Evolutionary conservation across 2,329 filamentous ascomycete genomes (phyloP).

Genomic region (Botrytis fragariae): DNA sequence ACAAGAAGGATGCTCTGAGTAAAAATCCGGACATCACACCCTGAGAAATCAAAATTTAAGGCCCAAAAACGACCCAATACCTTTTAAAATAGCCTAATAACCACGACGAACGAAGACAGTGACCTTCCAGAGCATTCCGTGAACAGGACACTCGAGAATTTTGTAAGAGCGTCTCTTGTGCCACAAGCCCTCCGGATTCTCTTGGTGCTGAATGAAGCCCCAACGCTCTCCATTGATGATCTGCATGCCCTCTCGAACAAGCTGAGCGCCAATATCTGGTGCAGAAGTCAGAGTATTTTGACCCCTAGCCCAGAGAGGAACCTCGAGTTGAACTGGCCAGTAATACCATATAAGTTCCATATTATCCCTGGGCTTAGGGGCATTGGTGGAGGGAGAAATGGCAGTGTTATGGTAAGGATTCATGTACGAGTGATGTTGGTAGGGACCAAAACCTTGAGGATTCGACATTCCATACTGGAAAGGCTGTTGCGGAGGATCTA

Average conservation of each 20-base stretch:
- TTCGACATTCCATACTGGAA: neutral
- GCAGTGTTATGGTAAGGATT: neutral
- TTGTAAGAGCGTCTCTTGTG: constrained; percentile 14
- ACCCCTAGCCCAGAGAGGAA: constrained; percentile 8
- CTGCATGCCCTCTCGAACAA: constrained; percentile 6
- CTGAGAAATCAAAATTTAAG: neutral
- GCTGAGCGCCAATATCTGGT: neutral
- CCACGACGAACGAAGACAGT: constrained; percentile 18
- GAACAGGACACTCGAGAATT: constrained; percentile 8
- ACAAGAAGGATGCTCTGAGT: neutral
- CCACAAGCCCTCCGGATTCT: constrained; percentile 5
- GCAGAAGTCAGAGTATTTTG: neutral
- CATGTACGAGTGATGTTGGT: neutral
- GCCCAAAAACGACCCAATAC: neutral
- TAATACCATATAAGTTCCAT: neutral
- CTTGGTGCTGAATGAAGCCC: neutral
- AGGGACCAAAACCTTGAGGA: neutral
- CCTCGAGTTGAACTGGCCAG: constrained; percentile 13
- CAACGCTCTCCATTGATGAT: constrained; percentile 16
- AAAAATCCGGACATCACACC: neutral
- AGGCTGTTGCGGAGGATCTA: neutral
- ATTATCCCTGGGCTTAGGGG: neutral
- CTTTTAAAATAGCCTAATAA: neutral
- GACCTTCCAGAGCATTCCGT: constrained; percentile 10
- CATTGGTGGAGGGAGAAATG: neutral